Conservation (phyloP, 179 eudicot genomes). For the Sideroxylon spinosum region DNA sequence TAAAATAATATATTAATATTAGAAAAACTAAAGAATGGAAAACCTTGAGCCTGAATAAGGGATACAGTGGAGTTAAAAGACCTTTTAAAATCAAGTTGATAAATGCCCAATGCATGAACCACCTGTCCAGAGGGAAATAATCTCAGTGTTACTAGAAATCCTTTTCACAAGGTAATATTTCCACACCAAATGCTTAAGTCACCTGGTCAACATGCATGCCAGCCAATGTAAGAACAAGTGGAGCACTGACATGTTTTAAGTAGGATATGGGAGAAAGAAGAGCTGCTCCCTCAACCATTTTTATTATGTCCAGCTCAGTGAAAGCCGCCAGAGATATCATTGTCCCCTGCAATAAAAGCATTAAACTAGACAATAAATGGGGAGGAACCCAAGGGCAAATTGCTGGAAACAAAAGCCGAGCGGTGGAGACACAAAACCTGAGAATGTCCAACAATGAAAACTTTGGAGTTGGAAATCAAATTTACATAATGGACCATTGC, state of each 20-base stretch:
- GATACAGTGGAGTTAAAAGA: conserved; percentile 13
- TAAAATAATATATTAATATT: background rate
- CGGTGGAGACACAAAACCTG: conserved; percentile 47
- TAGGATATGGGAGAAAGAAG: conserved; percentile 93
- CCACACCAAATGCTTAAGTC: conserved; percentile 7
- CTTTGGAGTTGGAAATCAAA: conserved; percentile 47
- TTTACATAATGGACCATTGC: conserved; percentile 65
- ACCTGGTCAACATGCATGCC: conserved; percentile 84
- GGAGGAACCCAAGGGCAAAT: conserved; percentile 7
- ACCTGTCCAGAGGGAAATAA: conserved; percentile 37
- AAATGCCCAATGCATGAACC: conserved; percentile 80
- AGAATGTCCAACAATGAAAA: conserved; percentile 85
- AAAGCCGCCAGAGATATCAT: conserved; percentile 92
- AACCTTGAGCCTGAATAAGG: background rate
- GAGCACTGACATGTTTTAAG: conserved; percentile 72
- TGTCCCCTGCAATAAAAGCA: conserved; percentile 61
- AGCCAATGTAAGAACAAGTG: conserved; percentile 64
- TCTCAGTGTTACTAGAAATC: conserved; percentile 1
- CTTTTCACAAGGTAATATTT: conserved; percentile 4
- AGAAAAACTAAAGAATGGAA: background rate
- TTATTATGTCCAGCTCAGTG: conserved; percentile 65
- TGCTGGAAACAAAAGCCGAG: conserved; percentile 14
- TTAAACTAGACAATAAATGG: conserved; percentile 2
- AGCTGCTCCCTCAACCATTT: conserved; percentile 91
- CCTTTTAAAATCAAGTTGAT: conserved; percentile 84